Percentiles rank a stretch among this genome's conserved stretches.
These are phyloP conservation scores for Pascua sp. DNA, from an alignment of 1,284 basidiomycete genomes.

Conservation along the genomic window DNA sequence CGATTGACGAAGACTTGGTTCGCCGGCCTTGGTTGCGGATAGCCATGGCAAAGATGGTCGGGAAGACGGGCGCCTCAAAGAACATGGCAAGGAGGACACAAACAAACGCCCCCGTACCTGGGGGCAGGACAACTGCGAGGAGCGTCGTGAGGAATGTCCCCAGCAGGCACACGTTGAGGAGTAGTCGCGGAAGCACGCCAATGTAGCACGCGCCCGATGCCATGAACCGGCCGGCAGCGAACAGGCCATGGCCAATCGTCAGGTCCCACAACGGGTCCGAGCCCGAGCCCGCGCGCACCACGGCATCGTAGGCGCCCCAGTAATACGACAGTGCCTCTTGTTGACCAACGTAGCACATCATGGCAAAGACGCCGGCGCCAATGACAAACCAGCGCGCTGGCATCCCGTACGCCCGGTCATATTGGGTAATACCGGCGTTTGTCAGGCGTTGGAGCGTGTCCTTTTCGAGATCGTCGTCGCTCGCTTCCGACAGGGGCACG, in stretches of 20 bases:
- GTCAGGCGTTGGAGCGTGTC: constrained; percentile 29
- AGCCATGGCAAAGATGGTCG: constrained; percentile 42
- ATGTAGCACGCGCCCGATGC: constrained; percentile 33
- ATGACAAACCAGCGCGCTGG: constrained; percentile 23
- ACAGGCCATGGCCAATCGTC: constrained; percentile 33
- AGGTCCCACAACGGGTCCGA: constrained; percentile 25
- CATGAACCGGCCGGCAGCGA: constrained; percentile 38
- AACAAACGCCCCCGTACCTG: constrained; percentile 22
- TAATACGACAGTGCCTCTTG: constrained; percentile 43
- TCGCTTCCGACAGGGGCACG: constrained; percentile 42
- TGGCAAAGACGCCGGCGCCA: constrained; percentile 25
- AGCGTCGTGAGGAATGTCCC: constrained; percentile 37
- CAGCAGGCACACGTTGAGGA: constrained; percentile 31
- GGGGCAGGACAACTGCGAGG: constrained; percentile 29
- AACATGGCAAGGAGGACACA: constrained; percentile 37
- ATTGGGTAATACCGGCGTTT: constrained; percentile 20
- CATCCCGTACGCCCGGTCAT: constrained; percentile 19
- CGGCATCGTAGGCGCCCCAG: constrained; percentile 22
- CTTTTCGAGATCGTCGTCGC: constrained; percentile 40
- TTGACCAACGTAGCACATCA: constrained; percentile 42
- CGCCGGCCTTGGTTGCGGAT: constrained; percentile 39
- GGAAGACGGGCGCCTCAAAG: constrained; percentile 47
- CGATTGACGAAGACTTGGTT: constrained; percentile 37
- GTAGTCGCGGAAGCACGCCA: constrained; percentile 37
- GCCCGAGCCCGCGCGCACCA: constrained; percentile 24